Evolutionary conservation across 1,284 basidiomycete genomes (phyloP), one percentile per base, ranked within the genome.

Genomic region (Stereum hirsutum): DNA sequence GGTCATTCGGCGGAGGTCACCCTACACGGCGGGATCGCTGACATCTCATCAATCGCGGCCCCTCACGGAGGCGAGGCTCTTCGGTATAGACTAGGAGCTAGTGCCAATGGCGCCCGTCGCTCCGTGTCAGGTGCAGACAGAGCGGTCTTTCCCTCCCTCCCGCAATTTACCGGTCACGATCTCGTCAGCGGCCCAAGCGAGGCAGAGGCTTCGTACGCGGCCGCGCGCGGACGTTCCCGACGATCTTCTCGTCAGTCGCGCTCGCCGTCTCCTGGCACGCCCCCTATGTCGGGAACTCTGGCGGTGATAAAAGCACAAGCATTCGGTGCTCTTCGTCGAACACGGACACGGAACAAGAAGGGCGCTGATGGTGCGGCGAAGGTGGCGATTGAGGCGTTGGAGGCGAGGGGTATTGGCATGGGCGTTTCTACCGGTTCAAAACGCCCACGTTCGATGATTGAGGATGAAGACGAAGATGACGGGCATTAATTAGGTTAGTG

Each of bases 281-380:
- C 54, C 44, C 70, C 75, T 19, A 71, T 87, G 55, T 86, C 81
- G 38, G 81, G 84, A 24, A 89, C 87, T 23, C 72, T 89, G 39
- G 85, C 87, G 39, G 85, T 89, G 46, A 87, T 89, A 64, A 89
- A 89, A 63, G 86, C 86, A 33, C 85, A 89, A 58, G 81, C 87
- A 26, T 89, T 89, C 56, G 87, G 87, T 32, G 84, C 84, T 14
- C 67, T 88, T 52, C 80, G 87, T 42, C 71, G 86, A 58, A 84
- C 85, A 44, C 75, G 86, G 46, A 70, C 78, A 35, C 71, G 81
- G 48, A 72, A 75, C 41, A 88, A 82, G 64, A 81, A 75, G 59
- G 66, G 77, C 25, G 75, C 78, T 21, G 84, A 88, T 46, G 78
- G 74, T 30, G 81, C 82, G 32, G 75, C 80, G 11, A 83, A 78